Conservation (phyloP, 805 yeast species). For the Millerozyma acaciae region DNA sequence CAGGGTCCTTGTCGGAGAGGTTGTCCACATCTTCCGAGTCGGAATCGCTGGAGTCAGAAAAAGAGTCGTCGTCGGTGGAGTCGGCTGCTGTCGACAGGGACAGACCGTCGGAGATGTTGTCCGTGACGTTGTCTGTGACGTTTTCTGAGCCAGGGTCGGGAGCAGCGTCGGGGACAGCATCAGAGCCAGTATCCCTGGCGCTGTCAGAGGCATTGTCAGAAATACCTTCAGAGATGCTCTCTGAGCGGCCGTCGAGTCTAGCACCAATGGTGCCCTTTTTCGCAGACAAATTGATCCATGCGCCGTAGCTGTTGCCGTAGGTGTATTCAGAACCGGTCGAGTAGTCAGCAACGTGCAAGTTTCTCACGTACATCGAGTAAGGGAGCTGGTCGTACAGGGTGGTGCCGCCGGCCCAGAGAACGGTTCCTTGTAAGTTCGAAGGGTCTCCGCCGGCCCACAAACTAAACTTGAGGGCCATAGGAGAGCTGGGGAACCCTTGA, state of each 20-base stretch:
- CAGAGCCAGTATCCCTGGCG: neutral
- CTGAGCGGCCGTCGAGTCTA: too few species aligned
- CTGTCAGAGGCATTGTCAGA: too few species aligned
- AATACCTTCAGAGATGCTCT: too few species aligned
- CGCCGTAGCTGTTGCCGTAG: conserved; percentile 21
- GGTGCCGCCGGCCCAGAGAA: conserved; percentile 39
- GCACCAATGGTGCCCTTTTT: conserved; percentile 9
- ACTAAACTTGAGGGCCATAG: conserved; percentile 33
- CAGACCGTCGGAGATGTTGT: neutral
- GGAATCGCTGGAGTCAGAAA: conserved; percentile 2
- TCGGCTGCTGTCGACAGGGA: neutral
- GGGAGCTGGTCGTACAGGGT: conserved; percentile 31
- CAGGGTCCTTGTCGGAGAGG: too few species aligned
- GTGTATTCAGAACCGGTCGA: conserved; percentile 24
- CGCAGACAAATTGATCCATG: conserved; percentile 13
- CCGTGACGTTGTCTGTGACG: neutral
- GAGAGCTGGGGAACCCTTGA: conserved; percentile 33
- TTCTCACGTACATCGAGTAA: conserved; percentile 26
- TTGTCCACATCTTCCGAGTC: neutral
- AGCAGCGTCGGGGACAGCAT: neutral
- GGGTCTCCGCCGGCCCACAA: conserved; percentile 43
- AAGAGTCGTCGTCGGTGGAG: conserved; percentile 4
- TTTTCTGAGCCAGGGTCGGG: neutral
- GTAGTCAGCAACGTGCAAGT: conserved; percentile 23
- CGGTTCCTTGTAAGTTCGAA: conserved; percentile 30